Percentiles rank a stretch among this genome's conserved stretches.
Conservation (phyloP, 2,329 filamentous ascomycete species). For the Ascomycota sp. region DNA sequence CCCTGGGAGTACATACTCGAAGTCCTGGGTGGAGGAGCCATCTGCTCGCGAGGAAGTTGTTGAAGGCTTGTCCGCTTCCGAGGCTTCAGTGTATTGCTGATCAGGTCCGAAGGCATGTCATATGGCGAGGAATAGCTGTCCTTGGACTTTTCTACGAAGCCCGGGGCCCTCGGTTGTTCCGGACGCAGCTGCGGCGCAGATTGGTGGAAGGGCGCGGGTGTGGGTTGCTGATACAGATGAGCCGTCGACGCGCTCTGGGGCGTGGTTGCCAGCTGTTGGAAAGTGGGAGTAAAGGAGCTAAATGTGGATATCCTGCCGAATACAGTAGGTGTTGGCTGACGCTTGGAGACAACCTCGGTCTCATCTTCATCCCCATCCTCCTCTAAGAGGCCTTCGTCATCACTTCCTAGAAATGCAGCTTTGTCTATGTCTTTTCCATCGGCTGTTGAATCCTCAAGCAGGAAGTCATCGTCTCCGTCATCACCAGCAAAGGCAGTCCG, state of each 20-base stretch:
- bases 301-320: slow-evolving; percentile 2
- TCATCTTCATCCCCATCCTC: slow-evolving; percentile 29
- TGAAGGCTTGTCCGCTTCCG: slow-evolving; percentile 42
- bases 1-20: slow-evolving; percentile 31
- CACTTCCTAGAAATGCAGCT: slow-evolving; percentile 53
- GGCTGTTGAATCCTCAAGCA: slow-evolving; percentile 33
- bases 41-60: slow-evolving; percentile 24
- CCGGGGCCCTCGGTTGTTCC: slow-evolving; percentile 44
- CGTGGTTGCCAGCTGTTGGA: too few species aligned
- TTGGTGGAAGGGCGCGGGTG: slow-evolving; percentile 6
- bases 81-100: slow-evolving; percentile 33
- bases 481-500: slow-evolving; percentile 59
- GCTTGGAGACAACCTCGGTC: slow-evolving; percentile 17
- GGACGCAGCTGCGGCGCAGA: slow-evolving; percentile 17
- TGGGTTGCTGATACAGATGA: slow-evolving; percentile 7
- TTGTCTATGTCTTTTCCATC: slow-evolving; percentile 32
- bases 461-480: slow-evolving; percentile 47
- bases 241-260: too few species aligned
- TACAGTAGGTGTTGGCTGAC: slow-evolving; percentile 3
- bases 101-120: slow-evolving; percentile 76
- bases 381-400: slow-evolving; percentile 60
- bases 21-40: slow-evolving; percentile 34
- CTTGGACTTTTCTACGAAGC: slow-evolving; percentile 79
- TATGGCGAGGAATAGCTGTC: slow-evolving; percentile 88
- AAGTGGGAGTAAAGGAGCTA: slow-evolving; percentile 11